Evolutionary conservation across 805 yeast genomes (phyloP).

Genomic region (Wickerhamomyces alni): DNA sequence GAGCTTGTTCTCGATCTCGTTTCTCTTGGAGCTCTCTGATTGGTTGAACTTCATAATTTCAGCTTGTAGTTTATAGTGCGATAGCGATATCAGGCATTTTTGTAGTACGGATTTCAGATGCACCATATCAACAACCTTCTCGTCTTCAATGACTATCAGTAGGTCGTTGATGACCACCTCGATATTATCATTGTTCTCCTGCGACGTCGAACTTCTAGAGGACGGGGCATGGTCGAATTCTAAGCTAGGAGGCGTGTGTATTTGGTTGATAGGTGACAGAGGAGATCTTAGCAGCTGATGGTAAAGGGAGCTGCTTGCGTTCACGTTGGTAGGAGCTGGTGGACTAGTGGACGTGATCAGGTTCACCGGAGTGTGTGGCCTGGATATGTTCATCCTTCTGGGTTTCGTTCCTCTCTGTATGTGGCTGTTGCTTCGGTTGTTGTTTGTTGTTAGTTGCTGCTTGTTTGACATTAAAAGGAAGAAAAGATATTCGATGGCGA

Average conservation of each 20-base stretch:
- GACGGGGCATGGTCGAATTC: background rate
- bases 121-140: background rate
- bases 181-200: background rate
- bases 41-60: background rate
- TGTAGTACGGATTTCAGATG: background rate
- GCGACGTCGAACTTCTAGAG: background rate
- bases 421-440: background rate
- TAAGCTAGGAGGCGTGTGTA: background rate
- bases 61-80: slow-evolving; percentile 1
- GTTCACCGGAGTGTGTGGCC: slow-evolving; percentile 1
- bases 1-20: background rate
- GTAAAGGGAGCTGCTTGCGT: background rate
- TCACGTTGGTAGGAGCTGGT: background rate
- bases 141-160: background rate
- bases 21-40: background rate
- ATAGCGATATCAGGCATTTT: background rate
- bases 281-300: background rate
- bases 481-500: background rate
- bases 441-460: background rate
- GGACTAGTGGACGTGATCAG: background rate
- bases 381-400: background rate
- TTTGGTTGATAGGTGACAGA: background rate
- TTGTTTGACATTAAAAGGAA: background rate
- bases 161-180: background rate
- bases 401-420: background rate